Percentiles rank a stretch among this genome's conserved stretches.
phyloP scores from a whole-genome alignment of 257 asterid genomes.

The Ocimum tenuiflorum region DNA sequence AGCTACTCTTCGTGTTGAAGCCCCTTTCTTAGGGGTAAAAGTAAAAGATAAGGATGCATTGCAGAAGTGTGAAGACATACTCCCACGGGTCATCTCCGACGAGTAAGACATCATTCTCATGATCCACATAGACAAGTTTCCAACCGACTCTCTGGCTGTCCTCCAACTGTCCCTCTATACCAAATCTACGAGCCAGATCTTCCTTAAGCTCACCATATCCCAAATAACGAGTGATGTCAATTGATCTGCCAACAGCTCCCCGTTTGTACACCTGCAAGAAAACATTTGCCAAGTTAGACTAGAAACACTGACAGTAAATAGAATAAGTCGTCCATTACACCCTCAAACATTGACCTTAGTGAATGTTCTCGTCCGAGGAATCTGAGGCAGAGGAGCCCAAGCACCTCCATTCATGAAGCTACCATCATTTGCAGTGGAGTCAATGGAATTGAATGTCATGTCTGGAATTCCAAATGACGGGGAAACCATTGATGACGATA shows the following conservation, averaged over 20 bases:
- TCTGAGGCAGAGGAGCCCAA: constrained; percentile 81
- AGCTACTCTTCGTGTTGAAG: not conserved
- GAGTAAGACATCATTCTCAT: constrained; percentile 68
- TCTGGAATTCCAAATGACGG: constrained; percentile 96
- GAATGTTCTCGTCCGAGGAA: constrained; percentile 74
- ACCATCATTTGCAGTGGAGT: constrained; percentile 60
- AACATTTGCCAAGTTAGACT: constrained; percentile 17
- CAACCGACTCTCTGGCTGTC: constrained; percentile 91
- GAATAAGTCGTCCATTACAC: not conserved
- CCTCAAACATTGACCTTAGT: constrained; percentile 54
- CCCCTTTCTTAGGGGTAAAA: not conserved
- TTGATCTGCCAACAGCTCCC: constrained; percentile 97
- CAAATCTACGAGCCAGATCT: constrained; percentile 89
- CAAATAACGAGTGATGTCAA: constrained; percentile 71
- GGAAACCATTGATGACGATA: constrained; percentile 83
- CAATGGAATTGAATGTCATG: constrained; percentile 74
- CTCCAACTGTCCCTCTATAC: constrained; percentile 88
- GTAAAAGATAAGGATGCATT: not conserved
- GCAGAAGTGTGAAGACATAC: constrained; percentile 44
- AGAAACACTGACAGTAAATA: too few relatives aligned
- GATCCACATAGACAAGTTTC: constrained; percentile 83
- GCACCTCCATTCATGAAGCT: constrained; percentile 65
- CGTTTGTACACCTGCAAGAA: constrained; percentile 79
- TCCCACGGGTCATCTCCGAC: constrained; percentile 95
- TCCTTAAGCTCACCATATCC: constrained; percentile 87